Base-by-base conservation (phyloP, 2,329 filamentous ascomycete genomes). In the Beauveria asiatica region DNA sequence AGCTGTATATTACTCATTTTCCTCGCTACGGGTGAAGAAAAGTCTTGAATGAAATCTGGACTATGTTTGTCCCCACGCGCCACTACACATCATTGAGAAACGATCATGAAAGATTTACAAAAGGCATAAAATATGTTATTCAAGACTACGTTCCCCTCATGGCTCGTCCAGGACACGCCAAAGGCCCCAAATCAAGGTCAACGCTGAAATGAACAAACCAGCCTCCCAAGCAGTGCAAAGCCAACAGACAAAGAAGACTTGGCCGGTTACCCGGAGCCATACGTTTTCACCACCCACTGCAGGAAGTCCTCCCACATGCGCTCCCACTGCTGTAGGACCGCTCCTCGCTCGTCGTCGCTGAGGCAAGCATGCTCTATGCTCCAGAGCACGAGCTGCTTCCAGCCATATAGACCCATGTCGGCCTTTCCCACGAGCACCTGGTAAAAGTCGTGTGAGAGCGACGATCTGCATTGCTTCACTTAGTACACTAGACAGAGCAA, bases 391-490 rank as follows among this genome's bases (percentile, higher is more conserved):
- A 87, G 78, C 70, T 90, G 87, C 68, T 87, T 86, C 85, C 87
- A 89, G 48, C 87, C 87, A 63, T 83, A 83, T 0, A 92, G 71
- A 19, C 79, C 82, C 80, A 91, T 89, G 61, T 83, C 79, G 13
- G 79, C 76, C 49, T 83, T 84, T 52, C 88, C 88, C 8, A 88
- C 80, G 78, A 91, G 84, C 61, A 86, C 80, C 68, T 92, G 88
- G 69, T 90, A 91, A 68, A 91, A 90, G 67, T 92, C 88, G 64
- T 90, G 86, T 1, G 85, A 87, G 48, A 91, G 78, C 2, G 84
- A 84, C 16, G 87, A 89, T 64, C 85, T 89, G 61, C 9, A 13
- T 25, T 23, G 13, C 25, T 37, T 37, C 33, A 16, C 1, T 37
- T 6, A 37, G 33, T 16, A 37, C 11, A 13, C 11, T 37, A 37